These are phyloP conservation scores for Coemansia asiatica DNA, from an alignment of 192 early-diverging fungal species.

Conservation along the genomic window DNA sequence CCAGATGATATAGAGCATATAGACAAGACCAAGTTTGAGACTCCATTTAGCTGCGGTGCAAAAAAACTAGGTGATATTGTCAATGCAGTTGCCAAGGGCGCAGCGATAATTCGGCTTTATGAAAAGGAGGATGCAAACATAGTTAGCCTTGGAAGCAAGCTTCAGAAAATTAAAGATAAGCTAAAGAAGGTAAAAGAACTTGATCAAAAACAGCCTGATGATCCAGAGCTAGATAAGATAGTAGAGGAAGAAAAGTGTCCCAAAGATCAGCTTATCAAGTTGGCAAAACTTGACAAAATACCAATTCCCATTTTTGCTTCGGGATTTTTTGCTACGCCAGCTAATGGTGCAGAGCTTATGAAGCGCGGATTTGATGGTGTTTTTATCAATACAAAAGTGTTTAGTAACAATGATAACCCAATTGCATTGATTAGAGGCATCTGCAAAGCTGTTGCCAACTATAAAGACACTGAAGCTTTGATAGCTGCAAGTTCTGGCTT, in stretches of 20 bases:
- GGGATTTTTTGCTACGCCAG: neutral
- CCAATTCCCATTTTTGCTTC: conserved; percentile 3
- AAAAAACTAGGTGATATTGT: neutral
- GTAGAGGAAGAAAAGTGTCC: neutral
- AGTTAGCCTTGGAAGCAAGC: neutral
- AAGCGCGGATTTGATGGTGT: neutral
- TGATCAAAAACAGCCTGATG: neutral
- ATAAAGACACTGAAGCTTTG: neutral
- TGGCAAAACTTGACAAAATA: neutral
- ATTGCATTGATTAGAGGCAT: neutral
- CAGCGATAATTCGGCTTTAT: neutral
- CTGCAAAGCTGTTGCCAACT: neutral
- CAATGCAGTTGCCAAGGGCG: neutral
- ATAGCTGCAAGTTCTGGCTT: neutral
- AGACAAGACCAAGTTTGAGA: neutral
- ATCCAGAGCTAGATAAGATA: neutral
- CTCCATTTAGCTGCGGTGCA: neutral
- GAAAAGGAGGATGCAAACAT: neutral
- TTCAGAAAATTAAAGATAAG: neutral
- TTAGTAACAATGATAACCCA: neutral
- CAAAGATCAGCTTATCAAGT: neutral
- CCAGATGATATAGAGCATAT: neutral
- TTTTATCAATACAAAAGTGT: neutral
- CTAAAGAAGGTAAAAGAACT: neutral
- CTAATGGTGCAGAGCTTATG: neutral